phyloP scores from a whole-genome alignment of 139 green algal species.

The Chlorella sp. region DNA sequence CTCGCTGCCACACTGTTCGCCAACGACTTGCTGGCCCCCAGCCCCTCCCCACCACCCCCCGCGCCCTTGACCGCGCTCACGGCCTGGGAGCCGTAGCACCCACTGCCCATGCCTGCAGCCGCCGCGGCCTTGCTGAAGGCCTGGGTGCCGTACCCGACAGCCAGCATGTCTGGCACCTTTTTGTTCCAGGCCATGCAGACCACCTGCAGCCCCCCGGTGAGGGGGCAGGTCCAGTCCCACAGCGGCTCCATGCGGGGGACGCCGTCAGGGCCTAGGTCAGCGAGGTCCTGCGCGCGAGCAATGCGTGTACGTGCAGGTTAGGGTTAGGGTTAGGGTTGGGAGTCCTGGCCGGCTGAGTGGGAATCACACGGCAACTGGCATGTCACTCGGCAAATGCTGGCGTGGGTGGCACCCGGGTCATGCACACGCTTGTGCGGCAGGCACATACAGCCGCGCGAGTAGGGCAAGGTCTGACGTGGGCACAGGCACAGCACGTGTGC shows the following conservation, averaged over 20 bases:
- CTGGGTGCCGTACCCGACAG: constrained; percentile 69
- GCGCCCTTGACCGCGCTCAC: too few relatives aligned
- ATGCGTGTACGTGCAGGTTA: too few relatives aligned
- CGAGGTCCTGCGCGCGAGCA: constrained; percentile 15
- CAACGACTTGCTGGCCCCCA: neutral
- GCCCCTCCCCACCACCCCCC: too few relatives aligned
- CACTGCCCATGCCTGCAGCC: neutral
- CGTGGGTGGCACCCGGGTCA: neutral
- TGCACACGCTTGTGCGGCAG: neutral
- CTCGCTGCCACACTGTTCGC: neutral
- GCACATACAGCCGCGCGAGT: too few relatives aligned
- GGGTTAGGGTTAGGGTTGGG: too few relatives aligned
- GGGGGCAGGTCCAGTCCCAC: constrained; percentile 58
- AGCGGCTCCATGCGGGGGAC: constrained; percentile 44
- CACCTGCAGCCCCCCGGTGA: constrained; percentile 34
- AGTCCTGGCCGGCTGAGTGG: too few relatives aligned
- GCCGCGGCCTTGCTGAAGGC: constrained; percentile 27
- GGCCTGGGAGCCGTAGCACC: neutral
- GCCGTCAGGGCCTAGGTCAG: constrained; percentile 23
- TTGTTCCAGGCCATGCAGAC: constrained; percentile 69
- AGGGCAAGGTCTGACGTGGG: too few relatives aligned
- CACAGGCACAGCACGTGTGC: too few relatives aligned
- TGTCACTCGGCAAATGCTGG: too few relatives aligned
- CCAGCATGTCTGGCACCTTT: constrained; percentile 52
- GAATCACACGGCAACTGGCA: too few relatives aligned